Base-by-base conservation (phyloP, 495 filamentous ascomycete genomes). In the Neurospora sp. region DNA sequence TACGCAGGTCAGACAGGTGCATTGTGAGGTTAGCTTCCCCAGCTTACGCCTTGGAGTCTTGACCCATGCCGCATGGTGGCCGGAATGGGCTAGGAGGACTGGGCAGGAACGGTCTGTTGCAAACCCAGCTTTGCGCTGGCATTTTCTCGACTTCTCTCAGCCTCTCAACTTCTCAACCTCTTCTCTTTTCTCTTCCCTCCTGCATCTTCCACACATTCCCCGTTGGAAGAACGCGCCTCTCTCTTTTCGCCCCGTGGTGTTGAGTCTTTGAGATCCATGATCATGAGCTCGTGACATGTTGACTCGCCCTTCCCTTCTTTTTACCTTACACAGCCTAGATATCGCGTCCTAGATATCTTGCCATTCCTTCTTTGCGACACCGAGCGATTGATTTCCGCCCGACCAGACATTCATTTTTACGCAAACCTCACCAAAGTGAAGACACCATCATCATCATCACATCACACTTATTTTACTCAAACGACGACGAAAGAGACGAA, bases 281-380 rank as follows among this genome's bases (percentile, higher is more conserved):
- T 74, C 70, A 74, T 74, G 70, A 72, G n/a, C 35, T 65, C 70
- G 39, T 74, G 68, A 74, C 27, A 71, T 68, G 22, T 70, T 71
- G 47, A 61, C 73, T 74, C 70, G 47, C 72, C 45, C 69, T 75
- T 74, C 44, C 73, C 70, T 72, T 76, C 73, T 42, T 65, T 65
- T 65, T 31, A 65, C 53, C 41, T 75, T 74, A 70, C 73, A 61
- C 22, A 35, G 27, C 53, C 27, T 18, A 18, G 53, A 65, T 65
- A 65, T 65, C 53, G 27, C 53, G 27, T 2, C 53, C 6, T 65
- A 65, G 53, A 65, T 65, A 65, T 65, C 53, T 65, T 14, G 14
- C 27, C 53, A 65, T 65, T 65, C 53, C 53, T 65, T 65, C 53
- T 65, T 65, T 35, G 27, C 27, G 53, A 31, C 53, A 61, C 6